Evolutionary conservation across 2,329 filamentous ascomycete species (phyloP).

Genomic region (Blastomyces gilchristii): DNA sequence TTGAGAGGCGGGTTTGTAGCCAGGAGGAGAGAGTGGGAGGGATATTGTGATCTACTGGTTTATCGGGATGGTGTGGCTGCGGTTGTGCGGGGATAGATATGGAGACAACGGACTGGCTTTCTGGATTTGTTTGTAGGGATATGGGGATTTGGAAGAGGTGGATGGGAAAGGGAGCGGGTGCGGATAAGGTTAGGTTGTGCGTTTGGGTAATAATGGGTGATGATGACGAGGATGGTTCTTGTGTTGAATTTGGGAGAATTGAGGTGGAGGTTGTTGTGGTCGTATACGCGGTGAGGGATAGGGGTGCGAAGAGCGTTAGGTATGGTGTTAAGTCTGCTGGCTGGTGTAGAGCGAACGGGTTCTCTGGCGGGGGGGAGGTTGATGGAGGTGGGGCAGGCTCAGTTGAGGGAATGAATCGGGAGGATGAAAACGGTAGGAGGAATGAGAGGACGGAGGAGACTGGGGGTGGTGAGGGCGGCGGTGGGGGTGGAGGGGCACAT

Average conservation of each 20-base stretch:
- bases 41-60: constrained; percentile 14
- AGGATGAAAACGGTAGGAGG: constrained; percentile 32
- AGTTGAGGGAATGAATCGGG: constrained; percentile 11
- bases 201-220: constrained; percentile 21
- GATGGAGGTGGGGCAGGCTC: constrained; percentile 15
- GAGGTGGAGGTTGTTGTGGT: constrained; percentile 10
- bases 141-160: constrained; percentile 27
- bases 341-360: constrained; percentile 50
- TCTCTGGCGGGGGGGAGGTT: constrained; percentile 45
- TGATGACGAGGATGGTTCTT: constrained; percentile 16
- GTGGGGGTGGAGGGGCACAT: constrained; percentile 17
- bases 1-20: constrained; percentile 27
- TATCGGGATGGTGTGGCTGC: constrained; percentile 10
- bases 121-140: constrained; percentile 27
- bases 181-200: constrained; percentile 28
- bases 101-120: constrained; percentile 27
- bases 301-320: constrained; percentile 59
- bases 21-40: constrained; percentile 26
- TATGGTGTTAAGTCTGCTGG: constrained; percentile 53
- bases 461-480: constrained; percentile 18
- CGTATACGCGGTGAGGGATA: constrained; percentile 42
- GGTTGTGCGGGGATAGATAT: constrained; percentile 20
- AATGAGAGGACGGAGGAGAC: constrained; percentile 31
- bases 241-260: constrained; percentile 5
- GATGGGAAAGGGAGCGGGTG: constrained; percentile 29